phyloP scores from a whole-genome alignment of 23 red algal species.

The Rhodosorus marinus region DNA sequence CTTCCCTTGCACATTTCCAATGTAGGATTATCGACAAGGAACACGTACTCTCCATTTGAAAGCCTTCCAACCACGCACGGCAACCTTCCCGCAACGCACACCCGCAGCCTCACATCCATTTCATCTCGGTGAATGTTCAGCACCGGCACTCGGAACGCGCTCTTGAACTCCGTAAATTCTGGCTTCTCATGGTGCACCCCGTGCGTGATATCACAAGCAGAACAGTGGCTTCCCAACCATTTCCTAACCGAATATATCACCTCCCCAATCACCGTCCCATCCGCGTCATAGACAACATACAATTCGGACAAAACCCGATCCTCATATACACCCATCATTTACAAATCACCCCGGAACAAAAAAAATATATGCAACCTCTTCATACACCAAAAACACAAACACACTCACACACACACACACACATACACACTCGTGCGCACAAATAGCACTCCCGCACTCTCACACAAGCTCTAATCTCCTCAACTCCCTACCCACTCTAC shows the following conservation, averaged over 20 bases:
- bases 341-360: too few species aligned
- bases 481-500: too few species aligned
- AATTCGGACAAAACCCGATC: slow-evolving; percentile 1
- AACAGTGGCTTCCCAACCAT: slow-evolving; percentile 45
- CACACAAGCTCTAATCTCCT: too few species aligned
- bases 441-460: too few species aligned
- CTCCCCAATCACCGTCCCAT: slow-evolving; percentile 71
- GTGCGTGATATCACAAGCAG: slow-evolving; percentile 85
- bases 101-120: slow-evolving; percentile 19
- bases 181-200: slow-evolving; percentile 57
- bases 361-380: too few species aligned
- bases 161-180: slow-evolving; percentile 41
- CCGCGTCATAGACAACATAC: slow-evolving; percentile 85
- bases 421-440: too few species aligned
- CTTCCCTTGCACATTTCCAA: slow-evolving; percentile 34
- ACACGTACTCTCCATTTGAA: background rate
- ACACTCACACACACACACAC: too few species aligned
- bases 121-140: slow-evolving; percentile 85
- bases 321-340: background rate
- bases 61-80: slow-evolving; percentile 33
- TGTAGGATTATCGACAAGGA: slow-evolving; percentile 6
- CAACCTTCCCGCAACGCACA: slow-evolving; percentile 1
- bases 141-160: slow-evolving; percentile 19
- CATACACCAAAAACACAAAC: too few species aligned
- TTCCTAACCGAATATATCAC: slow-evolving; percentile 51